A percentile compares a stretch with the other conserved stretches of the same genome.
Conservation (phyloP, 2,329 filamentous ascomycete species). For the Paracamarosporium sp. region DNA sequence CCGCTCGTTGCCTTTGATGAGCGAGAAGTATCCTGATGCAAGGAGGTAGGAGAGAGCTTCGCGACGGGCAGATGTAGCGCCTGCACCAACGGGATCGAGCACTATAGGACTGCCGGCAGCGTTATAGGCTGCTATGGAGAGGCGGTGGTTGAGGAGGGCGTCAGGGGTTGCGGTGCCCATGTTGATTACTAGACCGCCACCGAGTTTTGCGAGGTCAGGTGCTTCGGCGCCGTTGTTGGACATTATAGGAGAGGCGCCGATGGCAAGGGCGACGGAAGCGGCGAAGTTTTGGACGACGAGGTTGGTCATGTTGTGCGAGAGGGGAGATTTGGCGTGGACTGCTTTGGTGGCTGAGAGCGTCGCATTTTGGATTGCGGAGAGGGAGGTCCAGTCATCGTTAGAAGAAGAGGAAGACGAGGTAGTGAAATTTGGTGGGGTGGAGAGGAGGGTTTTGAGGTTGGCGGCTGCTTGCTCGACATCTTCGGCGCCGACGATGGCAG, state of each 20-base stretch:
- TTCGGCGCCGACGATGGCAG: slow-evolving; percentile 78
- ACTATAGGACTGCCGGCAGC: slow-evolving; percentile 75
- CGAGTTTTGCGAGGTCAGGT: slow-evolving; percentile 75
- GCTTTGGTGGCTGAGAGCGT: slow-evolving; percentile 59
- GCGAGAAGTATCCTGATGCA: slow-evolving; percentile 75
- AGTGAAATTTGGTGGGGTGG: slow-evolving; percentile 29
- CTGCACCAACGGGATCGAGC: slow-evolving; percentile 89
- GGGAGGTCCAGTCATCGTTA: slow-evolving; percentile 5
- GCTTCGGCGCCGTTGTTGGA: slow-evolving; percentile 86
- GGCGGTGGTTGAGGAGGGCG: slow-evolving; percentile 72
- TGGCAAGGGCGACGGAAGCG: slow-evolving; percentile 83
- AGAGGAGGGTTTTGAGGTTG: slow-evolving; percentile 65
- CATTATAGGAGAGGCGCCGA: slow-evolving; percentile 94
- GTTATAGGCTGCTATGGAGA: slow-evolving; percentile 84
- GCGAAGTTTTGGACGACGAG: slow-evolving; percentile 94
- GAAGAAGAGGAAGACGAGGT: slow-evolving; percentile 23
- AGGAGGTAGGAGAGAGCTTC: slow-evolving; percentile 75
- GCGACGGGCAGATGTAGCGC: slow-evolving; percentile 77
- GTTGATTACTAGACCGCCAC: slow-evolving; percentile 85
- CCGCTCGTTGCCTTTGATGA: slow-evolving; percentile 94
- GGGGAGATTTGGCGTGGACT: slow-evolving; percentile 69
- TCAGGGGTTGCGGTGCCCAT: slow-evolving; percentile 91
- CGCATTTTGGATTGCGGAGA: slow-evolving; percentile 18
- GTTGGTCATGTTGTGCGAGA: slow-evolving; percentile 98
- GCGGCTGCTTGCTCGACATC: slow-evolving; percentile 70